These are phyloP conservation scores for Ophiostoma sp. DNA, from an alignment of 2,329 filamentous ascomycete genomes.

Conservation along the genomic window DNA sequence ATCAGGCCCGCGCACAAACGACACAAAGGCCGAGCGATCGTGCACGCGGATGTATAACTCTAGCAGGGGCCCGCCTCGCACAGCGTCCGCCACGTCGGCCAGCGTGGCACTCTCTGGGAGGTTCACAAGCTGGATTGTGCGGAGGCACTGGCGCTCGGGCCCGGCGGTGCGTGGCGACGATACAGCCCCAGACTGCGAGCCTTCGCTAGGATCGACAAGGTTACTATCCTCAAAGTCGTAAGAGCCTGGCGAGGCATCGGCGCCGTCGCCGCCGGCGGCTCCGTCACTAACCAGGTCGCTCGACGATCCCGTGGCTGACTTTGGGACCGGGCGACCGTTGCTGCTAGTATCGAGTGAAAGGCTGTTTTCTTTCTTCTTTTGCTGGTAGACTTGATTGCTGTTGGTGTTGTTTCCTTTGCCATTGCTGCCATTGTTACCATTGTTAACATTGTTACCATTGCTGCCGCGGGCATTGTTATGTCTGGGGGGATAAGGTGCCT, in stretches of 20 bases:
- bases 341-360: background rate
- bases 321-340: background rate
- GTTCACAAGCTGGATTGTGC: constrained; percentile 59
- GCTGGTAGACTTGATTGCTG: background rate
- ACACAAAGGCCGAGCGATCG: constrained; percentile 59
- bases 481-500: background rate
- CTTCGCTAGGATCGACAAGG: background rate
- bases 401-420: background rate
- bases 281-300: background rate
- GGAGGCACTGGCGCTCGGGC: constrained; percentile 29
- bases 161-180: background rate
- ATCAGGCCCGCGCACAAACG: constrained; percentile 61
- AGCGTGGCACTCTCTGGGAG: constrained; percentile 59
- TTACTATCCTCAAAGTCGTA: constrained; percentile 13
- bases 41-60: constrained; percentile 59
- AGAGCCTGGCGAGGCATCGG: background rate
- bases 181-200: background rate
- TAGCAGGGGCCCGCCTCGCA: constrained; percentile 66
- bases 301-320: background rate
- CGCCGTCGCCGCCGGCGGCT: background rate
- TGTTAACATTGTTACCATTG: background rate
- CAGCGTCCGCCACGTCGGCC: constrained; percentile 56
- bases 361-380: background rate
- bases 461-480: background rate
- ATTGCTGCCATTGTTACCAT: background rate